Percentiles rank a stretch among this genome's conserved stretches.
Conservation (phyloP, 345 rosid species). For the Viola odorata region DNA sequence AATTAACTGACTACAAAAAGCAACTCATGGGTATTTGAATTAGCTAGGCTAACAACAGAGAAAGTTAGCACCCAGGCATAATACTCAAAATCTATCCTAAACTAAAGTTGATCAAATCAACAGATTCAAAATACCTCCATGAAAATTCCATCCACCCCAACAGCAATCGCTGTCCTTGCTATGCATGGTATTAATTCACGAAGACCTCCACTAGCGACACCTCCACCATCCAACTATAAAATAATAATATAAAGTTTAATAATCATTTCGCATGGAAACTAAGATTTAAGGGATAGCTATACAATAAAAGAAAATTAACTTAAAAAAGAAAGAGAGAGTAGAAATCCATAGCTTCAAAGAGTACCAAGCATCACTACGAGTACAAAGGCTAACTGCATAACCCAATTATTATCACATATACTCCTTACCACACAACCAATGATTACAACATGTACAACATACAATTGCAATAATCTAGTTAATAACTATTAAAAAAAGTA, state of each 20-base stretch:
- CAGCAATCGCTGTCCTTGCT: slow-evolving; percentile 94
- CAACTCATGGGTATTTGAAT: background rate
- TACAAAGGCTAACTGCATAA: too few relatives aligned
- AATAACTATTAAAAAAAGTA: background rate
- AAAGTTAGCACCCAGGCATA: too few relatives aligned
- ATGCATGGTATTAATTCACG: slow-evolving; percentile 97
- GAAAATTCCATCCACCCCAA: slow-evolving; percentile 93
- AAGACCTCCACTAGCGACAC: slow-evolving; percentile 98
- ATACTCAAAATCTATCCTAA: background rate
- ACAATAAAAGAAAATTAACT: background rate
- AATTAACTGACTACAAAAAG: background rate
- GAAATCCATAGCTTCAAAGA: background rate
- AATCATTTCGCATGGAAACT: background rate
- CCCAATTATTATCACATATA: too few relatives aligned
- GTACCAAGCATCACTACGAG: background rate
- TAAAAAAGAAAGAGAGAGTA: background rate
- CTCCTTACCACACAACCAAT: too few relatives aligned
- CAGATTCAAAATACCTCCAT: slow-evolving; percentile 72
- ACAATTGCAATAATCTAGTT: background rate
- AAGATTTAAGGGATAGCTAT: background rate
- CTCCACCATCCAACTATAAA: slow-evolving; percentile 87
- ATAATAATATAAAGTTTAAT: slow-evolving; percentile 11
- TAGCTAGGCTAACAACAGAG: background rate
- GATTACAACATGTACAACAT: too few relatives aligned
- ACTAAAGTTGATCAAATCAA: slow-evolving; percentile 3